Evolutionary conservation across 2,329 filamentous ascomycete species (phyloP).

Genomic region (Claviceps purpurea): DNA sequence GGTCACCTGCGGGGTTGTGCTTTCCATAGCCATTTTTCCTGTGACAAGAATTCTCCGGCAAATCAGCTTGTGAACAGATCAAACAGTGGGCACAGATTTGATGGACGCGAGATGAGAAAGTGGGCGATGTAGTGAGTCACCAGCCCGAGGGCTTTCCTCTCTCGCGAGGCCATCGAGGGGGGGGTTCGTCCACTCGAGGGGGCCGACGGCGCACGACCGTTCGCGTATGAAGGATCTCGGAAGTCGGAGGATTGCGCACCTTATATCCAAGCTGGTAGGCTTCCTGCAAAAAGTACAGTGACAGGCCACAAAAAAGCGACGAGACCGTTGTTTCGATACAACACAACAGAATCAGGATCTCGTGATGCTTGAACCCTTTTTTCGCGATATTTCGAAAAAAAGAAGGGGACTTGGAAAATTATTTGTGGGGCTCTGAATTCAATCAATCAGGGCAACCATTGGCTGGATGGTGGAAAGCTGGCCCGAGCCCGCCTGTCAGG

Average conservation of each 20-base stretch:
- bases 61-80: not conserved
- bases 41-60: not conserved
- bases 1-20: not conserved
- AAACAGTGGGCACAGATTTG: not conserved
- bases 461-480: not conserved
- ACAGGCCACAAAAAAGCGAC: not conserved
- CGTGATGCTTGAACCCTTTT: not conserved
- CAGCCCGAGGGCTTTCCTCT: not conserved
- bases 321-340: not conserved
- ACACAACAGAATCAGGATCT: not conserved
- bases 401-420: not conserved
- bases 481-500: not conserved
- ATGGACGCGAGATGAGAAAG: not conserved
- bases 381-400: not conserved
- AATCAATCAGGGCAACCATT: not conserved
- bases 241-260: not conserved
- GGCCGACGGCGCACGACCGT: not conserved
- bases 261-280: not conserved
- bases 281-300: not conserved
- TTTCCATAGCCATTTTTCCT: not conserved
- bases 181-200: not conserved
- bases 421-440: not conserved
- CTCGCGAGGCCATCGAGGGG: not conserved
- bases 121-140: not conserved
- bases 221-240: not conserved